phyloP scores from a whole-genome alignment of 169 alveolate species.

The Toxoplasma gondii region DNA sequence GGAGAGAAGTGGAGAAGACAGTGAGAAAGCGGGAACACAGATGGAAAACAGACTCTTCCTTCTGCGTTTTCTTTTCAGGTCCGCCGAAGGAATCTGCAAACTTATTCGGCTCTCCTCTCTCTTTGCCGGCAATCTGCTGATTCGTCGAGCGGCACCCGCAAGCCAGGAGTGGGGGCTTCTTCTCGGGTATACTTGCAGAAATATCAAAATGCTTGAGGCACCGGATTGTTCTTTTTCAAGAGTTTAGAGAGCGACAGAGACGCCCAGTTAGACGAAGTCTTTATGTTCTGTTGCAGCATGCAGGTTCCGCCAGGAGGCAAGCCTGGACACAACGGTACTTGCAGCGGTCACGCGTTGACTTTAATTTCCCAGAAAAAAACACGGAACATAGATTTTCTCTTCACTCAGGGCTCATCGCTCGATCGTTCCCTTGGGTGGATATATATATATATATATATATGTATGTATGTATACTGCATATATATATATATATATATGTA shows the following conservation, averaged over 20 bases:
- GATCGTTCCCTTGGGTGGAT: no score
- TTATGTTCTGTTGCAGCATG: background rate
- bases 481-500: background rate
- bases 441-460: background rate
- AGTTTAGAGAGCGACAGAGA: background rate
- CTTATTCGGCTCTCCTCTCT: slow-evolving; percentile 60
- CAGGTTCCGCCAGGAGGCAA: background rate
- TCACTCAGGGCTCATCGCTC: no score
- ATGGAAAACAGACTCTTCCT: background rate
- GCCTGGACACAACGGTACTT: no score
- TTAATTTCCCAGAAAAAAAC: no score
- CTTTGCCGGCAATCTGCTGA: slow-evolving; percentile 19
- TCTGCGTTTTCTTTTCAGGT: slow-evolving; percentile 35
- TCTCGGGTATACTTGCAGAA: no score
- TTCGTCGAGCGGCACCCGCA: background rate
- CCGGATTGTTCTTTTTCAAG: background rate
- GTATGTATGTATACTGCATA: no score
- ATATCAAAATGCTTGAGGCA: background rate
- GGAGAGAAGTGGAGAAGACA: background rate
- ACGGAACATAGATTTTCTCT: no score
- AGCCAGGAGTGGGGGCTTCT: no score
- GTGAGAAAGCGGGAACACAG: background rate
- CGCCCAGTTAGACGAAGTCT: background rate
- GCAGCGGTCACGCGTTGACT: no score
- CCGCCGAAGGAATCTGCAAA: slow-evolving; percentile 60